phyloP scores from a whole-genome alignment of 495 filamentous ascomycete species.

The Podospora pseudoanserina region DNA sequence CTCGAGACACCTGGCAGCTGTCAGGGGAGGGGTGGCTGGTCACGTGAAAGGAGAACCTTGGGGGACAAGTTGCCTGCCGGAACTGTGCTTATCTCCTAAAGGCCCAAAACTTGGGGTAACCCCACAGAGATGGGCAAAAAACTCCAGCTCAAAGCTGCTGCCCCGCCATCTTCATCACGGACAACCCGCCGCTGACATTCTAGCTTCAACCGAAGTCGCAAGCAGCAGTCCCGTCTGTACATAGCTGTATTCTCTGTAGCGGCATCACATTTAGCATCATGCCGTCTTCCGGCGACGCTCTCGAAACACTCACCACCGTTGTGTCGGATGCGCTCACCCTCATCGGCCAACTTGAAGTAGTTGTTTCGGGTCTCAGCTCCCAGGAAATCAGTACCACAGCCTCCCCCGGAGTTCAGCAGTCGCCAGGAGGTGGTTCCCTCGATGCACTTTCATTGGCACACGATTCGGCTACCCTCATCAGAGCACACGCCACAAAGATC shows the following conservation, averaged over 20 bases:
- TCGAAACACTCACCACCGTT: conserved; percentile 25
- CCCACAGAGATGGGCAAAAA: neutral
- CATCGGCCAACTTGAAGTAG: conserved; percentile 37
- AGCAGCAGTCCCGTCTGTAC: neutral
- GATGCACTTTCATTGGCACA: conserved; percentile 57
- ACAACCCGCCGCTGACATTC: neutral
- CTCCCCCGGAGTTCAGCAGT: neutral
- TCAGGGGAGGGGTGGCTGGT: neutral
- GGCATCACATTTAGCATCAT: conserved; percentile 17
- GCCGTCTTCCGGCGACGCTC: conserved; percentile 18
- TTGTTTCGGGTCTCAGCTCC: conserved; percentile 29
- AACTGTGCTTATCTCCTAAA: neutral
- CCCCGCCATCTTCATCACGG: conserved; percentile 3
- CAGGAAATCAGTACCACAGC: conserved; percentile 13
- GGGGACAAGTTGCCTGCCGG: neutral
- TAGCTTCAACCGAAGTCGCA: neutral
- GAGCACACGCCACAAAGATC: conserved; percentile 79
- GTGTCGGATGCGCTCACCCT: conserved; percentile 28
- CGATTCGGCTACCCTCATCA: conserved; percentile 62
- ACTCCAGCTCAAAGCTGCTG: neutral
- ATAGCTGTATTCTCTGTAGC: neutral
- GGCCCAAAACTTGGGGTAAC: neutral
- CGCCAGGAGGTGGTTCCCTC: conserved; percentile 15
- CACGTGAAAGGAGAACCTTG: conserved; percentile 16
- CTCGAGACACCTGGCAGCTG: conserved; percentile 24